Base-by-base conservation (phyloP, 352 stramenopile species). In the Phytopythium sindhum region DNA sequence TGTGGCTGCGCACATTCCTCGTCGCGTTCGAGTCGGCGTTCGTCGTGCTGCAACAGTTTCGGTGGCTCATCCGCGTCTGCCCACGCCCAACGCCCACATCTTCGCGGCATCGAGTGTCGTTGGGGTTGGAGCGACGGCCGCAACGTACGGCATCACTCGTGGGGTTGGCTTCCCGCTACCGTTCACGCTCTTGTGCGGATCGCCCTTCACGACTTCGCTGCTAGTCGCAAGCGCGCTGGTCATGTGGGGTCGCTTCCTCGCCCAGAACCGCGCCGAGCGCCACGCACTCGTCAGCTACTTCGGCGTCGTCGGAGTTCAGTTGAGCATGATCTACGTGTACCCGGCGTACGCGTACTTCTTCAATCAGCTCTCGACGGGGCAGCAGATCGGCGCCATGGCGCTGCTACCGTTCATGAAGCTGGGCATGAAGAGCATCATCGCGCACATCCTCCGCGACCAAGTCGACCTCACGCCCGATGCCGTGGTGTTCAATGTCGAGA, bases 101-200 rank as follows among this genome's bases (percentile, higher is more conserved):
- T 19, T 66, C 9, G 57, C 55, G 33, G 62, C 67, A 5, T 68
- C 45, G 15, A 52, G n/a, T 11, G 35, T 84, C 21, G 56, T 66
- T 0, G 77, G 64, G 29, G 60, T 64, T 2, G 47, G 64, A 0
- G 63, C 65, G 7, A 45, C 67, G 45, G 39, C 58, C 3, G 68
- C 68, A 8, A 72, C 75, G 59, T 60, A 72, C n/a, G 19, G 61
- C 19, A 67, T 80, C 44, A 56, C 74, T 1, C n/a, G 35, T 15
- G 37, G 61, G 3, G 65, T 81, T 26, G 78, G 73, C 4, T 87
- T 80, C 42, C 75, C 78, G 14, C 42, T 87, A 24, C 71, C 78
- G 9, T 84, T 84, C 53, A 64, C 62, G 19, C 26, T 75, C 1
- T 31, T 72, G 2, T 37, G 75, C 1, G 67, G 57, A 1, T 72